Evolutionary conservation across 2,329 filamentous ascomycete species (phyloP).

Genomic region (Chrysosporium keratinophilum): DNA sequence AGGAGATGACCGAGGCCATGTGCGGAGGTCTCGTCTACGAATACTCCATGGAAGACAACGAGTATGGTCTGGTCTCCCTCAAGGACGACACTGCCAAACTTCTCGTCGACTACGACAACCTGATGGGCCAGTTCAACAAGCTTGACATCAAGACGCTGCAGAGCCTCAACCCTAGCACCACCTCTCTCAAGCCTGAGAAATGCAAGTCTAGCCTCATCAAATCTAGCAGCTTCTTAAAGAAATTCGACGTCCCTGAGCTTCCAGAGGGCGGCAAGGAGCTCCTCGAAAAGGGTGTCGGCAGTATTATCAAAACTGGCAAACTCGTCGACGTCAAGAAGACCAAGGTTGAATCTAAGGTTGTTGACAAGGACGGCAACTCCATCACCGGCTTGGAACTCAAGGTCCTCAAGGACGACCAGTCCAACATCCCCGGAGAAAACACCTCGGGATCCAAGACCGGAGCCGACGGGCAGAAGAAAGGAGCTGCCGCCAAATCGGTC

Average conservation of each 20-base stretch:
- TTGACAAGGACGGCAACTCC: conserved; percentile 44
- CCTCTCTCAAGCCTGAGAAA: conserved; percentile 46
- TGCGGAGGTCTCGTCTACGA: conserved; percentile 49
- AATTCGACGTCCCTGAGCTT: conserved; percentile 64
- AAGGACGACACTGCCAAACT: conserved; percentile 46
- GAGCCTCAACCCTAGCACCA: conserved; percentile 48
- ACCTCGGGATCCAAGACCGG: conserved; percentile 20
- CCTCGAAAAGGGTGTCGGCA: conserved; percentile 66
- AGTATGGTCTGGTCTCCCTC: conserved; percentile 51
- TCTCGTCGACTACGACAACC: conserved; percentile 58
- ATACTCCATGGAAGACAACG: conserved; percentile 39
- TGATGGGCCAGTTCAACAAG: conserved; percentile 63
- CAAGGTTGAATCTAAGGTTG: conserved; percentile 48
- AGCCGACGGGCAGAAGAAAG: conserved; percentile 13
- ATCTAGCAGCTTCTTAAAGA: conserved; percentile 55
- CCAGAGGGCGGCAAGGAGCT: conserved; percentile 60
- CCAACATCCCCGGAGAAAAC: conserved; percentile 46
- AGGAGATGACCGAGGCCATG: conserved; percentile 48
- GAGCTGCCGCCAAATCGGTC: conserved; percentile 15
- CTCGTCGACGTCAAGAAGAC: conserved; percentile 51
- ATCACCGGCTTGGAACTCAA: conserved; percentile 55
- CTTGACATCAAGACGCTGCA: conserved; percentile 62
- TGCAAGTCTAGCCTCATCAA: conserved; percentile 61
- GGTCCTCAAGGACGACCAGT: conserved; percentile 41
- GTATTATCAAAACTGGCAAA: conserved; percentile 53